phyloP scores from a whole-genome alignment of 2,329 filamentous ascomycete species.

The Trichoderma pleuroti region DNA sequence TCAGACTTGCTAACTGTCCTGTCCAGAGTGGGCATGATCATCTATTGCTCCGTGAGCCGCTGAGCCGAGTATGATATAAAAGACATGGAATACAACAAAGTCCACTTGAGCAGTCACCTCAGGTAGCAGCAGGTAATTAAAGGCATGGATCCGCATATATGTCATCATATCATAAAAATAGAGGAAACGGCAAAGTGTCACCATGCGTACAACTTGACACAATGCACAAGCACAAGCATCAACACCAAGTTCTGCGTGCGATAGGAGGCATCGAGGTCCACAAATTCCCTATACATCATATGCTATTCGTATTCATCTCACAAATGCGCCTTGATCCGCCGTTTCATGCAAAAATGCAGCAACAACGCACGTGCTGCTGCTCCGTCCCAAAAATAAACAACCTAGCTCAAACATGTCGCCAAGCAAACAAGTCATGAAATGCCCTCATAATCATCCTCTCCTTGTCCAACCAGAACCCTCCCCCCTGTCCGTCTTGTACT shows the following conservation, averaged over 20 bases:
- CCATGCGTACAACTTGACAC: neutral
- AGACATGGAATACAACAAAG: neutral
- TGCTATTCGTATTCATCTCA: neutral
- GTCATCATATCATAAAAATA: neutral
- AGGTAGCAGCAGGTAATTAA: neutral
- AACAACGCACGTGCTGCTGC: neutral
- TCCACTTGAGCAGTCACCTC: neutral
- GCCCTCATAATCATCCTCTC: neutral
- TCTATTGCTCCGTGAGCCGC: neutral
- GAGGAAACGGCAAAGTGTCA: neutral
- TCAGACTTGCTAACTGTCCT: neutral
- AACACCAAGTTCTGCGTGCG: neutral
- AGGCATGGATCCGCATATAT: neutral
- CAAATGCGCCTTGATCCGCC: neutral
- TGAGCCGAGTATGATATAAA: neutral
- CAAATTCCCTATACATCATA: constrained; percentile 1
- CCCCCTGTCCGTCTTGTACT: neutral
- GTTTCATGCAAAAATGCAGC: constrained; percentile 12
- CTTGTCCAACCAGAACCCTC: neutral
- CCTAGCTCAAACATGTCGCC: neutral
- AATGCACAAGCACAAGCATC: neutral
- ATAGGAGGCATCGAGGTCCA: neutral
- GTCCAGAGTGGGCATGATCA: neutral
- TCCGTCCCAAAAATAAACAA: neutral
- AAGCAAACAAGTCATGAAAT: neutral